Evolutionary conservation across 2,329 filamentous ascomycete species (phyloP), one percentile per base, ranked within the genome.

Genomic region (Ampelomyces quisqualis): DNA sequence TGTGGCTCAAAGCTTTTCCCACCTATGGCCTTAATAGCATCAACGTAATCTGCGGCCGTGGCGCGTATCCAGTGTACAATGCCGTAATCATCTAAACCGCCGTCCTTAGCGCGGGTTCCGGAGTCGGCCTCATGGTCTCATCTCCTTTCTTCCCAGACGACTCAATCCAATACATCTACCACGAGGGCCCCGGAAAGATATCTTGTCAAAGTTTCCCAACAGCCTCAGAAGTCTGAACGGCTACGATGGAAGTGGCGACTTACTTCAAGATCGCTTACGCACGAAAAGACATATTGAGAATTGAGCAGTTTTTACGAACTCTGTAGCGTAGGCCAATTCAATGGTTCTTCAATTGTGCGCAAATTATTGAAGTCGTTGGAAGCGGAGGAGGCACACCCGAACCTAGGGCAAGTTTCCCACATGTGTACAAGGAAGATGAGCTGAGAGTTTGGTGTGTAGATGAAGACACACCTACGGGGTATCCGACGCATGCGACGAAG

Each of bases 331-430:
- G 35, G 3, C 26, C 46, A 21, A 48, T 38, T 24, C 49, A 54
- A 28, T 57, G 38, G 34, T 55, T 45, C 34, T 49, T 55, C 1
- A 45, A 34, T 24, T 55, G 54, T 32, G 54, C 51, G n/a, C n/a
- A n/a, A 17, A 49, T 53, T 34, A 36, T 55, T 6, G 47, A 55
- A 26, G 43, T 55, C 30, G 39, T 50, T 4, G 49, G 54, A 7
- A 17, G 18, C 7, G 51, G 45, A 2, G 33, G 30, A 2, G 45
- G 48, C 4, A 29, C 18, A 4, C 49, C 45, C 8, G 38, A 22
- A 4, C 24, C 19, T 8, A 40, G 48, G 10, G 42, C 47, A 19
- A 45, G 40, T 19, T 54, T 56, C 31, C 46, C 53, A 15, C 37
- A 43, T 23, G 47, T 41, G 36, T 53, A 53, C 32, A 40, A 35